Evolutionary conservation across 1,284 basidiomycete species (phyloP), one percentile per base, ranked within the genome.

Genomic region (Pseudozyma tsukubaensis): DNA sequence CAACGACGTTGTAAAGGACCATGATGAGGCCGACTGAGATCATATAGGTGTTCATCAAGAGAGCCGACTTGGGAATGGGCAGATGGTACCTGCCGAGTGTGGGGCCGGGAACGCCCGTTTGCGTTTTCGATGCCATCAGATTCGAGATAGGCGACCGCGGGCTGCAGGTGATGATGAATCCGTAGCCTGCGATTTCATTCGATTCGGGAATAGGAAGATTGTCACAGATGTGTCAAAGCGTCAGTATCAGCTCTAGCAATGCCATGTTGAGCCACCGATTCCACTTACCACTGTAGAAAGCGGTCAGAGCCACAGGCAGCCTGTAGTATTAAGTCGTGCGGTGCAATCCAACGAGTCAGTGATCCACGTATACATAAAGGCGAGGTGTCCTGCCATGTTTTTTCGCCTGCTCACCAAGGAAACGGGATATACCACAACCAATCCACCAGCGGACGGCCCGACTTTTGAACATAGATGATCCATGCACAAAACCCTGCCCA

Each of bases 121-220:
- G 10, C 50, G 11, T 47, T 16, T 54, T 35, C 9, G 8, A n/a
- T 18, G 36, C 48, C 18, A 12, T 7, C 19, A 59, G 16, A 21
- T 39, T 56, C 8, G 48, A 56, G 42, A 70, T 53, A 10, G 60
- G 67, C 11, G 67, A 64, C 4, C 60, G 55, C 4, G 67, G 67
- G 35, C 56, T 59, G 39, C 67, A 70, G 11, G 67, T 59, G 4
- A 70, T n/a, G 7, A 70, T 32, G 32, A 70, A 70, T 0, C 67
- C 49, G 29, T 70, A 70, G 14, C 36, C 34, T 29, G 45, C n/a
- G n/a, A n/a, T 4, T 18, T 8, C n/a, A 13, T 11, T n/a, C n/a
- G n/a, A n/a, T n/a, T n/a, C n/a, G n/a, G n/a, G n/a, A n/a, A n/a
- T n/a, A n/a, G n/a, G n/a, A n/a, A n/a, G 9, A 44, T 16, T 19